A percentile compares a stretch with the other conserved stretches of the same genome.
Conservation (phyloP, 2,329 filamentous ascomycete species). For the Setomelanomma holmii region DNA sequence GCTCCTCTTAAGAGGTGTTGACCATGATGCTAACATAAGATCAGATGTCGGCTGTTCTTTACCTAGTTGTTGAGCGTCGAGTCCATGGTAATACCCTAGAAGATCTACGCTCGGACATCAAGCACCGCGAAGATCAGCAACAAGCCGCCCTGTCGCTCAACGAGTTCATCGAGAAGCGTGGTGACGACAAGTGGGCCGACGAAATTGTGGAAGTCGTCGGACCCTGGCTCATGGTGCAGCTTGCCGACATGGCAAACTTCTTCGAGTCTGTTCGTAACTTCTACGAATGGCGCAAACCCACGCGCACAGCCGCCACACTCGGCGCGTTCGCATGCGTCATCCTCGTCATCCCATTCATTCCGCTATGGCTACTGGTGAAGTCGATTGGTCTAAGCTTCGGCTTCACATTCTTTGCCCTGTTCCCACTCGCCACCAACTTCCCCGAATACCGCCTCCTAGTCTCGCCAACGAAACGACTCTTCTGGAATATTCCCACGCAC, state of each 20-base stretch:
- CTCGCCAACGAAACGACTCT: slow-evolving; percentile 41
- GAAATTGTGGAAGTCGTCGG: slow-evolving; percentile 34
- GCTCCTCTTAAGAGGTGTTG: background rate
- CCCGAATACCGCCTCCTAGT: slow-evolving; percentile 47
- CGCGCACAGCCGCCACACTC: slow-evolving; percentile 33
- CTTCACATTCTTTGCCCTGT: slow-evolving; percentile 44
- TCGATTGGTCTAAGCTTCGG: slow-evolving; percentile 35
- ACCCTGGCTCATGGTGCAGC: slow-evolving; percentile 45
- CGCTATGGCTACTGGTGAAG: slow-evolving; percentile 40
- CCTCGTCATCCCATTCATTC: slow-evolving; percentile 28
- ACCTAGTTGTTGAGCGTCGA: slow-evolving; percentile 30
- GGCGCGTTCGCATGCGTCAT: slow-evolving; percentile 28
- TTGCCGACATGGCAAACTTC: slow-evolving; percentile 44
- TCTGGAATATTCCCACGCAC: slow-evolving; percentile 50
- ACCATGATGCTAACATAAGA: background rate
- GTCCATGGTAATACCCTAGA: slow-evolving; percentile 28
- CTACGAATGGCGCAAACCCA: slow-evolving; percentile 47
- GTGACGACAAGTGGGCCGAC: slow-evolving; percentile 46
- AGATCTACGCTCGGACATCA: slow-evolving; percentile 38
- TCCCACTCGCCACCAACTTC: slow-evolving; percentile 41
- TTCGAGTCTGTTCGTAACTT: slow-evolving; percentile 48
- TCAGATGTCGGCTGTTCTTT: slow-evolving; percentile 30
- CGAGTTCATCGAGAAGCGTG: slow-evolving; percentile 48
- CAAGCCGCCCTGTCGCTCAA: slow-evolving; percentile 40
- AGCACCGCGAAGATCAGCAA: slow-evolving; percentile 39